Base-by-base conservation (phyloP, 345 rosid species). In the Microthlaspi erraticum region DNA sequence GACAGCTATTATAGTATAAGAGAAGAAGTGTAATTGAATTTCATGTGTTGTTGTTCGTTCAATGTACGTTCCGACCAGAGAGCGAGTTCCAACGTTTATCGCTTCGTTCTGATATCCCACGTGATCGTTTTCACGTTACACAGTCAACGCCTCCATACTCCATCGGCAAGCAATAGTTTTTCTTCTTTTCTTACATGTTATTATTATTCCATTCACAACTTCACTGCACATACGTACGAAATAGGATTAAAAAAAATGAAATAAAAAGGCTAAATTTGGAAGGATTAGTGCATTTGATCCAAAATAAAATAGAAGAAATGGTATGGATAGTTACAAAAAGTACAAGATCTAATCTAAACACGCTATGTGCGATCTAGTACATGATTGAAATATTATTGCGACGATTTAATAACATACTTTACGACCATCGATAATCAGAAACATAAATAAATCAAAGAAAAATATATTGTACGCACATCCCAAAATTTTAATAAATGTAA, bases 81-180 rank as follows among this genome's bases (percentile, higher is more conserved):
- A 53, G 51, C 70, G 59, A 68, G 59, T 75, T 55, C 70, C 78
- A 68, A 68, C 39, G 78, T 60, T 54, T 68, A 75, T 75, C 74
- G 42, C 64, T 68, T 75, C 69, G 74, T 68, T 68, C 54, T 17
- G 74, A 75, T 75, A 75, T 34, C 74, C 74, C 78, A 75, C 64
- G 73, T 74, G 73, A 36, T 51, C 46, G 18, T 66, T 58, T 32
- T 66, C 44, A 65, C 66, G 66, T 66, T 59, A 43, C 23, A 42
- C 43, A 64, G 77, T 72, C 65, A 64, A 74, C 68, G 32, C 44
- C 67, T 66, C 38, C 65, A 19, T 6, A 63, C 67, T 66, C 38
- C 65, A 19, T 6, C 54, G 20, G 8, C 70, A 72, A 52, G 26
- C 20, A 31, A 43, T 34, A 23, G 44, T 58, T 38, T 46, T 26